A percentile compares a stretch with the other conserved stretches of the same genome.
Conservation (phyloP, 2,329 filamentous ascomycete genomes). For the Colletotrichum truncatum region DNA sequence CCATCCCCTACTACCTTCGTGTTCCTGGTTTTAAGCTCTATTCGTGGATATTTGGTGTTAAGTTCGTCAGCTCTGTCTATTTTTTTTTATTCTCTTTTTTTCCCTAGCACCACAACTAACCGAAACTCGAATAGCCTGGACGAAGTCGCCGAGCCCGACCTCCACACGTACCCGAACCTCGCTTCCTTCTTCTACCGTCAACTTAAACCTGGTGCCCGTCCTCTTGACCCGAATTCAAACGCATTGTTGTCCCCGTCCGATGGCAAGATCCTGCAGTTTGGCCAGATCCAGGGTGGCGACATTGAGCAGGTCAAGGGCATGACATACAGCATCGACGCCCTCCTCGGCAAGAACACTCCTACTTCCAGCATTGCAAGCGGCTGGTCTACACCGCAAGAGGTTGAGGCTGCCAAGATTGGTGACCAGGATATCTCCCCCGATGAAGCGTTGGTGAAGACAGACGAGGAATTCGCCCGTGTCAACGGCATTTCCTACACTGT, state of each 20-base stretch:
- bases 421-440: constrained; percentile 50
- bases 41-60: constrained; percentile 90
- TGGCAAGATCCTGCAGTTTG: constrained; percentile 90
- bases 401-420: constrained; percentile 35
- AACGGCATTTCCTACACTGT: constrained; percentile 97
- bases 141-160: constrained; percentile 88
- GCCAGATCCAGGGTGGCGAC: constrained; percentile 89
- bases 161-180: constrained; percentile 90
- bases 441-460: constrained; percentile 76
- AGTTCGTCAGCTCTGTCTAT: constrained; percentile 49
- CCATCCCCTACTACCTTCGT: constrained; percentile 87
- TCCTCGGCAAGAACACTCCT: constrained; percentile 77
- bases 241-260: constrained; percentile 90
- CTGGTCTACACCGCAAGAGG: constrained; percentile 36
- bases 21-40: constrained; percentile 93
- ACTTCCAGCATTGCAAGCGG: constrained; percentile 60
- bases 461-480: constrained; percentile 92
- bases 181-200: constrained; percentile 97
- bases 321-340: constrained; percentile 94
- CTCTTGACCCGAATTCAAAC: constrained; percentile 82
- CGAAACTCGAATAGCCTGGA: constrained; percentile 71
- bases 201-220: constrained; percentile 87
- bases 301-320: constrained; percentile 99
- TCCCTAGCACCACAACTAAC: too few relatives aligned
- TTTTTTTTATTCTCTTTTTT: background rate